phyloP scores from a whole-genome alignment of 257 asterid genomes.

The Ophiorrhiza pumila region DNA sequence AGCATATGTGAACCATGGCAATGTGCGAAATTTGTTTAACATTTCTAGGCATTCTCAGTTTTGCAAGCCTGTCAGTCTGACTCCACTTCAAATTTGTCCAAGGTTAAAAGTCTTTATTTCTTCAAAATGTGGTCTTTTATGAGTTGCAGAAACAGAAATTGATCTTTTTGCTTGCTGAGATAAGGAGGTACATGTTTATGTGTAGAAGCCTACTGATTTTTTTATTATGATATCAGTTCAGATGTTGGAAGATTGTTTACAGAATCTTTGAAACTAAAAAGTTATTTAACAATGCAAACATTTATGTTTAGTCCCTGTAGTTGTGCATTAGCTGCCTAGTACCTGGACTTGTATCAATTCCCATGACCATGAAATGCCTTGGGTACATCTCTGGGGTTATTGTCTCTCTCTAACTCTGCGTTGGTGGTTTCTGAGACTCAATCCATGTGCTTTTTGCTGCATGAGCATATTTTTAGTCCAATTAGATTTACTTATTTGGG shows the following conservation, averaged over 20 bases:
- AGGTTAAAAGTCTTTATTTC: neutral
- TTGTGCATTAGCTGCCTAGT: neutral
- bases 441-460: neutral
- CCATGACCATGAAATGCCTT: neutral
- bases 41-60: no score
- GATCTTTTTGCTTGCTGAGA: neutral
- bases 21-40: neutral
- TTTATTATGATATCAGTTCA: neutral
- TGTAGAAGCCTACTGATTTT: neutral
- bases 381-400: neutral
- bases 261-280: neutral
- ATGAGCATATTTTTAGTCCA: neutral
- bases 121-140: neutral
- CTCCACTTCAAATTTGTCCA: neutral
- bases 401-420: neutral
- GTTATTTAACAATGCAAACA: neutral
- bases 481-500: conserved; percentile 17
- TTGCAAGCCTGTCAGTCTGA: no score
- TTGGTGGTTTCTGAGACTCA: neutral
- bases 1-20: neutral
- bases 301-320: neutral
- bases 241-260: neutral
- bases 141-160: neutral
- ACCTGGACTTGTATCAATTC: neutral
- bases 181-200: neutral